Percentiles rank a stretch among this genome's conserved stretches.
Evolutionary conservation across 495 filamentous ascomycete species (phyloP).

Genomic region (Lentithecium fluviatile): DNA sequence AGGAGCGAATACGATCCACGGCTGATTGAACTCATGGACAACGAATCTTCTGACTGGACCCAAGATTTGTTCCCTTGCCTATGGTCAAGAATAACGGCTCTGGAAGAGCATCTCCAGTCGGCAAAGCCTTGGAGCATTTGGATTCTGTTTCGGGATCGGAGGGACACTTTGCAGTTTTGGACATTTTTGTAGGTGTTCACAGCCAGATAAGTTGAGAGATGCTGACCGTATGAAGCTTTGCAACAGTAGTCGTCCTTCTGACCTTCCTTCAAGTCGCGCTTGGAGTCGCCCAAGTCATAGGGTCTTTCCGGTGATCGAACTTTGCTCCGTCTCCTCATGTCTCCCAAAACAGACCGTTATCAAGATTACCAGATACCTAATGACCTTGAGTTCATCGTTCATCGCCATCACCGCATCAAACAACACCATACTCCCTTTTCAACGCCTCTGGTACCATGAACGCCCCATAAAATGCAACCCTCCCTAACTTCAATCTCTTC

Average conservation of each 20-base stretch:
- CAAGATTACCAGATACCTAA: too few species aligned
- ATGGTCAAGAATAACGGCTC: constrained; percentile 15
- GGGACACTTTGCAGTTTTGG: constrained; percentile 27
- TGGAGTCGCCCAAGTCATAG: constrained; percentile 11
- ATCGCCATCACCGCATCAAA: background rate
- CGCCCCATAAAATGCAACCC: constrained; percentile 22
- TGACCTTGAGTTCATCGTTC: too few species aligned
- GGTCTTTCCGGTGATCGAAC: constrained; percentile 5
- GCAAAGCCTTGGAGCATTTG: constrained; percentile 28
- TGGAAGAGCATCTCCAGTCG: constrained; percentile 21
- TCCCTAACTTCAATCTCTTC: constrained; percentile 17
- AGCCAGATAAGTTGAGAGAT: background rate
- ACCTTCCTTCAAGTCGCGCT: constrained; percentile 19
- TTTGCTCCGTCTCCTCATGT: too few species aligned
- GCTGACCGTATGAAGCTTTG: constrained; percentile 13
- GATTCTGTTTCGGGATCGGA: constrained; percentile 26
- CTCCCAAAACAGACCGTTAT: too few species aligned
- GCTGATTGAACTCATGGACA: constrained; percentile 9
- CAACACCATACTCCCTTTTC: constrained; percentile 2
- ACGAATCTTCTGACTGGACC: constrained; percentile 17
- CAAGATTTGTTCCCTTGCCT: constrained; percentile 22
- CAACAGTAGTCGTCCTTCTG: constrained; percentile 17
- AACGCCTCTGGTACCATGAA: constrained; percentile 15
- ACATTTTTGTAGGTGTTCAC: constrained; percentile 21
- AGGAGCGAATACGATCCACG: constrained; percentile 15